These are phyloP conservation scores for Rosa persica DNA, from an alignment of 306 rosid species.

Conservation along the genomic window DNA sequence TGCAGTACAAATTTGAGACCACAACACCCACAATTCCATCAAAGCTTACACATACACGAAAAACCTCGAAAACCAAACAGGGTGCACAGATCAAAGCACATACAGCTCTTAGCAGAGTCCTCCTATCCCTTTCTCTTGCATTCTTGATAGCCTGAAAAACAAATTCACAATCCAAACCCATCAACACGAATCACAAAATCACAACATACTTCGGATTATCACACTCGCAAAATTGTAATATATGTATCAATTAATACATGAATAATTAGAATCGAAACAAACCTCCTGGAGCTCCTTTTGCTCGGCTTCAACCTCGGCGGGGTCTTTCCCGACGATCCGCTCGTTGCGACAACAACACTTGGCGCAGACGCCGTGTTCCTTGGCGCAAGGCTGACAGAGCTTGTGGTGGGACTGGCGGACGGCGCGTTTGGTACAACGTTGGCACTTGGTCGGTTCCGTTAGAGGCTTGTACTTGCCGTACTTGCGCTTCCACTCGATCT, in stretches of 20 bases:
- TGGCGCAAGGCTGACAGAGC: slow-evolving; percentile 80
- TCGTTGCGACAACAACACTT: slow-evolving; percentile 66
- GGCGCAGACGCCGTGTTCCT: slow-evolving; percentile 85
- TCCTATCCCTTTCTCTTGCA: slow-evolving; percentile 80
- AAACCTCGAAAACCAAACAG: not conserved
- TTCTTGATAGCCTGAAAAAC: slow-evolving; percentile 69
- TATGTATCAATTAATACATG: not conserved
- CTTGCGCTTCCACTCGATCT: slow-evolving; percentile 91
- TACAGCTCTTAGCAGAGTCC: slow-evolving; percentile 78
- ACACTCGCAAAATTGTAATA: too few species aligned
- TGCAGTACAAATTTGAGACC: not conserved
- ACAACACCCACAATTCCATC: not conserved
- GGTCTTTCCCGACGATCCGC: slow-evolving; percentile 78
- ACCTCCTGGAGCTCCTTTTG: slow-evolving; percentile 89
- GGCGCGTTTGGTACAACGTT: slow-evolving; percentile 69
- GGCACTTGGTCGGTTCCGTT: slow-evolving; percentile 80
- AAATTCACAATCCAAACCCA: not conserved
- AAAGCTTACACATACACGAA: not conserved
- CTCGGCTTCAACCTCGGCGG: slow-evolving; percentile 80
- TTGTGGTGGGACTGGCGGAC: slow-evolving; percentile 95
- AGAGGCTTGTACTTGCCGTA: slow-evolving; percentile 89
- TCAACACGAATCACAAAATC: not conserved
- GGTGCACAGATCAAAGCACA: slow-evolving; percentile 20
- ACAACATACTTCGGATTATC: too few species aligned
- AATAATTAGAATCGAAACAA: slow-evolving; percentile 5